These are phyloP conservation scores for Buxus sempervirens DNA, from an alignment of 164 flowering plant species.

Conservation along the genomic window DNA sequence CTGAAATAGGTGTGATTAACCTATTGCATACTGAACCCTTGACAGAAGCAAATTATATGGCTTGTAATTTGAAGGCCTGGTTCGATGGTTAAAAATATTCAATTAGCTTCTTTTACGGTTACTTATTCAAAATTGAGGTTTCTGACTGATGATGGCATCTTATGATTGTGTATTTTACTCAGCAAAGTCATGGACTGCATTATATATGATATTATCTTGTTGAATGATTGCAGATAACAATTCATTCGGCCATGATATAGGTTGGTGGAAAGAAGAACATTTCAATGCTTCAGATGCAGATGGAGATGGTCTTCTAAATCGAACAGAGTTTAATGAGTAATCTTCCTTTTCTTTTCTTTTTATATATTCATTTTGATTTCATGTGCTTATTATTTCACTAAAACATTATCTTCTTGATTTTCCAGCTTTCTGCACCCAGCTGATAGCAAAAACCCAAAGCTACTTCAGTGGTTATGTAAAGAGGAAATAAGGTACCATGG, in stretches of 20 bases:
- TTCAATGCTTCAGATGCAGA: slow-evolving; percentile 93
- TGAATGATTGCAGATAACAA: slow-evolving; percentile 42
- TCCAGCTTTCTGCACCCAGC: slow-evolving; percentile 89
- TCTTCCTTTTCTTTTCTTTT: slow-evolving; percentile 28
- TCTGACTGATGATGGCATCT: not conserved
- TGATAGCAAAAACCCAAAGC: slow-evolving; percentile 75
- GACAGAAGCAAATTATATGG: too few relatives aligned
- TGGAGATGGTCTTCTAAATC: slow-evolving; percentile 82
- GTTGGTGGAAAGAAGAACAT: slow-evolving; percentile 98
- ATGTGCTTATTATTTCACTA: slow-evolving; percentile 5
- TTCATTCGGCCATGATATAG: slow-evolving; percentile 75
- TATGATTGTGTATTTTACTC: not conserved
- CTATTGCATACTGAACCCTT: too few relatives aligned
- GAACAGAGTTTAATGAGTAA: slow-evolving; percentile 93
- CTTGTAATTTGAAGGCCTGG: too few relatives aligned
- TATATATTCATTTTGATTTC: not conserved
- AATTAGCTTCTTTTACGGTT: too few relatives aligned
- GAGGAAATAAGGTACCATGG: slow-evolving; percentile 80
- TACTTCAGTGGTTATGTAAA: slow-evolving; percentile 80
- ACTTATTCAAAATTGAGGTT: not conserved
- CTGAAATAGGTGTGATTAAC: too few relatives aligned
- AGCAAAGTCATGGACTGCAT: not conserved
- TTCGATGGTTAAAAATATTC: not conserved
- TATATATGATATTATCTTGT: not conserved
- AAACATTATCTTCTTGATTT: slow-evolving; percentile 12